phyloP scores from a whole-genome alignment of 805 yeast species.

The Sungouiozyma intestinalis region DNA sequence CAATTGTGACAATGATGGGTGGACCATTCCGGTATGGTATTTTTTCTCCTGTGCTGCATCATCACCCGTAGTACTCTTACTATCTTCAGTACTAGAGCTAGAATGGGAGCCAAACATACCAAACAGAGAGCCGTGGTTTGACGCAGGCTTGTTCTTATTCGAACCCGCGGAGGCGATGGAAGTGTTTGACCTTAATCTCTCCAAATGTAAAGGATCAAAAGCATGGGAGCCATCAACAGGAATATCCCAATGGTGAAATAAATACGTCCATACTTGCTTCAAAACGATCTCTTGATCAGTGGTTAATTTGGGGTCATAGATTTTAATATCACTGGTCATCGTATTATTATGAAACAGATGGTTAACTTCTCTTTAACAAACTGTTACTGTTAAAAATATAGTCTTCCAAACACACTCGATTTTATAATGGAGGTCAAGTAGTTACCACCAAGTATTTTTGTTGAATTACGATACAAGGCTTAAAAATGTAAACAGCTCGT shows the following conservation, averaged over 20 bases:
- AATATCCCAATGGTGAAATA: constrained; percentile 49
- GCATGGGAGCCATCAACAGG: constrained; percentile 27
- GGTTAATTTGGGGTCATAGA: constrained; percentile 22
- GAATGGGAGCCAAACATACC: constrained; percentile 5
- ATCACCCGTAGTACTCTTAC: constrained; percentile 4
- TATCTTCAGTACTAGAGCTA: constrained; percentile 6
- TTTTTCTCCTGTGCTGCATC: constrained; percentile 2
- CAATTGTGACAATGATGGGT: constrained; percentile 40
- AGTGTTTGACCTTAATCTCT: not conserved
- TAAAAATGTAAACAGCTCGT: not conserved
- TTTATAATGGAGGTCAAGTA: too few relatives aligned
- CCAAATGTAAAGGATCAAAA: constrained; percentile 5
- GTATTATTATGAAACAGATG: too few relatives aligned
- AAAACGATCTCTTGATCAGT: constrained; percentile 50
- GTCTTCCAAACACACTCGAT: too few relatives aligned
- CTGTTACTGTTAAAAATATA: too few relatives aligned
- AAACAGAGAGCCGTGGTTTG: constrained; percentile 4
- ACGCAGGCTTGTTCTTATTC: not conserved
- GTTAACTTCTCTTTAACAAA: too few relatives aligned
- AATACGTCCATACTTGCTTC: constrained; percentile 63
- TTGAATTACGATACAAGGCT: too few relatives aligned
- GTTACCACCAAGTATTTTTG: too few relatives aligned
- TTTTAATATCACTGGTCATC: not conserved
- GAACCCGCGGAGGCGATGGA: constrained; percentile 7
- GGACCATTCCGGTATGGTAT: constrained; percentile 33